A percentile compares a stretch with the other conserved stretches of the same genome.
Conservation (phyloP, 169 alveolate genomes). For the Neospora caninum region DNA sequence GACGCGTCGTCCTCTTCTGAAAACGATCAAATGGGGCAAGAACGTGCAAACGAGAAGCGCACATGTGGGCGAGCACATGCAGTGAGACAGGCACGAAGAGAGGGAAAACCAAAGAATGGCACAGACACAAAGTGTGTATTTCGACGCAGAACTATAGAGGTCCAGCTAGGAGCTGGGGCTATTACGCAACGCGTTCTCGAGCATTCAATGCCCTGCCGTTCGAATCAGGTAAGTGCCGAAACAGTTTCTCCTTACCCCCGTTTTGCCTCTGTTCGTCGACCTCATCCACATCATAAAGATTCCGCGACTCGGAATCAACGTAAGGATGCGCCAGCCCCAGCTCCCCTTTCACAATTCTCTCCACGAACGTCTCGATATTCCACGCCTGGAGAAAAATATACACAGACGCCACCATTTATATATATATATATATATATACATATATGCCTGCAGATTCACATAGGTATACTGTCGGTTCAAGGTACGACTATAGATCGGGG, state of each 20-base stretch:
- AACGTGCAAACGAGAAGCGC: too few species aligned
- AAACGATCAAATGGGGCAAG: neutral
- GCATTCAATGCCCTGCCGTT: neutral
- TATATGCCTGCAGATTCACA: too few species aligned
- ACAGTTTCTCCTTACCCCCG: neutral
- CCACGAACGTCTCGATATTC: neutral
- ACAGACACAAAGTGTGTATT: too few species aligned
- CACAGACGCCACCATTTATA: too few species aligned
- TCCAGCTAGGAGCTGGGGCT: too few species aligned
- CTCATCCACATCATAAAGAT: constrained; percentile 3
- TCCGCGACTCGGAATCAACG: constrained; percentile 4
- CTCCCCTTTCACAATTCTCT: constrained; percentile 10
- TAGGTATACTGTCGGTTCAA: neutral
- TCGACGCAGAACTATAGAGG: too few species aligned
- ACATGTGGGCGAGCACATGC: too few species aligned
- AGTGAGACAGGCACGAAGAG: too few species aligned
- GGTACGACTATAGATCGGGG: too few species aligned
- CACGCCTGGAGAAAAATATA: neutral
- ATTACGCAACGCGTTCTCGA: neutral
- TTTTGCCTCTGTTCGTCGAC: neutral
- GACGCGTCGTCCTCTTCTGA: neutral
- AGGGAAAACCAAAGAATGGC: too few species aligned
- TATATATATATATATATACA: too few species aligned
- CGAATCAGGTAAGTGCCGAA: neutral
- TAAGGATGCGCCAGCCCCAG: constrained; percentile 14